Percentiles rank a stretch among this genome's conserved stretches.
Evolutionary conservation across 2,329 filamentous ascomycete species (phyloP).

Genomic region (Albifimbria verrucaria): DNA sequence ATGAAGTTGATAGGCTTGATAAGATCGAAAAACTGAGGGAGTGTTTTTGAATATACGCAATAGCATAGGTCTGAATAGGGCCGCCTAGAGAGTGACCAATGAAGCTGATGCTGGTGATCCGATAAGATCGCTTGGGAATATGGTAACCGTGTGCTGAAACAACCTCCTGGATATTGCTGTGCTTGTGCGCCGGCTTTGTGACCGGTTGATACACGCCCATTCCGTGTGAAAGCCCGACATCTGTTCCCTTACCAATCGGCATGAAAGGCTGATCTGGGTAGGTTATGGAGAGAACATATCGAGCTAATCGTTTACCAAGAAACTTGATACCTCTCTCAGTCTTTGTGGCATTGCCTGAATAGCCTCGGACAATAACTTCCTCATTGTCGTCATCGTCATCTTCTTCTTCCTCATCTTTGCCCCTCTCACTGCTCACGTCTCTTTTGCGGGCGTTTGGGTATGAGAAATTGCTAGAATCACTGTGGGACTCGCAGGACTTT

Average conservation of each 20-base stretch:
- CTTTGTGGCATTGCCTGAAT: conserved; percentile 81
- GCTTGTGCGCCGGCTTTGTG: conserved; percentile 46
- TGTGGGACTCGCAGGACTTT: background rate
- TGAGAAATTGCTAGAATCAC: conserved; percentile 1
- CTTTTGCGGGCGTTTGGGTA: conserved; percentile 13
- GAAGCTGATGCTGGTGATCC: conserved; percentile 92
- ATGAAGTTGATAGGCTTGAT: conserved; percentile 92
- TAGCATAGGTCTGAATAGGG: conserved; percentile 86
- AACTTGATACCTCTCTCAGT: conserved; percentile 97
- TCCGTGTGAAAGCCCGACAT: conserved; percentile 38
- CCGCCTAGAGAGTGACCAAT: conserved; percentile 90
- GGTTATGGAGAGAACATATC: conserved; percentile 84
- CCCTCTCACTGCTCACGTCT: conserved; percentile 15
- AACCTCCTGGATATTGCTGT: conserved; percentile 57
- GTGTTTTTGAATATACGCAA: conserved; percentile 96
- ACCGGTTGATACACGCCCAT: conserved; percentile 28
- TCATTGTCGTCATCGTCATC: conserved; percentile 69
- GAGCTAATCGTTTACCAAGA: conserved; percentile 88
- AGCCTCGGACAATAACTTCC: conserved; percentile 85
- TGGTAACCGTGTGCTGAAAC: conserved; percentile 50
- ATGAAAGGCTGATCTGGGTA: conserved; percentile 91
- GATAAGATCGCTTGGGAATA: conserved; percentile 59
- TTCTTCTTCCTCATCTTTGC: conserved; percentile 19
- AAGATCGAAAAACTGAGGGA: conserved; percentile 81
- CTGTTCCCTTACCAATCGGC: conserved; percentile 54